Percentiles rank a stretch among this genome's conserved stretches.
These are phyloP conservation scores for Asterella californica DNA, from an alignment of 225 moss, liverwort and hornwort genomes.

Conservation along the genomic window DNA sequence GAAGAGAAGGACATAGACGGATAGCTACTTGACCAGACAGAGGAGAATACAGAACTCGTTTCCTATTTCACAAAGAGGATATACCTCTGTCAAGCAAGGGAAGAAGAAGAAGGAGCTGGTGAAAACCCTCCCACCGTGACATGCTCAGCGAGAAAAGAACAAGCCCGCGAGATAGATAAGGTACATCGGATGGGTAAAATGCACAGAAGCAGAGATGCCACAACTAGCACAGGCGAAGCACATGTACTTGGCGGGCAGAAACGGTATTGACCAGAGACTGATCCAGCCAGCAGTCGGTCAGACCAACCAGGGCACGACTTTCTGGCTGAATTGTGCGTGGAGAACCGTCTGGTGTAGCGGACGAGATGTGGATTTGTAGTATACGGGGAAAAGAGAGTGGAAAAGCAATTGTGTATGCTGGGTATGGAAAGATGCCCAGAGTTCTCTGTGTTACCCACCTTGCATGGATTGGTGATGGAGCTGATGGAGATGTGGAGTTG, in stretches of 20 bases:
- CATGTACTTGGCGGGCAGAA: background rate
- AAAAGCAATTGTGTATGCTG: background rate
- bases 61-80: no score
- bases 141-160: no score
- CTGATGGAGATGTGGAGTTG: no score
- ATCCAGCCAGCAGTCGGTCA: background rate
- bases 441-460: background rate
- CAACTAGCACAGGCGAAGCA: background rate
- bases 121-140: no score
- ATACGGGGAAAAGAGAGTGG: background rate
- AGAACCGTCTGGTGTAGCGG: no score
- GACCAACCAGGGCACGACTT: background rate
- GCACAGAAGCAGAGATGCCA: background rate
- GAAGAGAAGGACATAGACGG: no score
- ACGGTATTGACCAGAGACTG: background rate
- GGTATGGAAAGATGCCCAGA: background rate
- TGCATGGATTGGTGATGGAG: background rate
- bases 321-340: background rate
- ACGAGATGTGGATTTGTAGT: background rate
- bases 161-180: no score
- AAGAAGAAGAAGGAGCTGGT: no score
- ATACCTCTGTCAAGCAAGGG: no score
- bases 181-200: background rate
- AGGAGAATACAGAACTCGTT: no score
- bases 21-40: no score